Base-by-base conservation (phyloP, 352 stramenopile species). In the Pythium aquatile region DNA sequence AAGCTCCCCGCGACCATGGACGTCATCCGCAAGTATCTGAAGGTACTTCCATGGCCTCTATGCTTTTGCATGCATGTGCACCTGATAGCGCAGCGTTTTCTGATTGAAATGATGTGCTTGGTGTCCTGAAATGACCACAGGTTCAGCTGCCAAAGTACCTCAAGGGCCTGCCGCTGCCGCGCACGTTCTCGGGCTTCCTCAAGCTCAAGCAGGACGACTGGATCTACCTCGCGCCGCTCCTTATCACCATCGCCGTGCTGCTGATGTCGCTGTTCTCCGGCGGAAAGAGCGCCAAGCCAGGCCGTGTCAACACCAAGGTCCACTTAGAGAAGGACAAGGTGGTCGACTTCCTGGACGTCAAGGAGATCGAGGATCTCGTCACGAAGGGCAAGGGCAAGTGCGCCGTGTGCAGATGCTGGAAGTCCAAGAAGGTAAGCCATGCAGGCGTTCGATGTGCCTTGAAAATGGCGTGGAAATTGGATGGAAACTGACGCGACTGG, bases 141-240 rank as follows among this genome's bases (percentile, higher is more conserved):
- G 70, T 85, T 24, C 77, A 88, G 39, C 58, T 94, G 69, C 86
- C 86, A 44, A 82, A 82, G 57, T 94, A 94, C 75, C 81, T 94
- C 30, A 93, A 93, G 70, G 84, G 79, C 0, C 63, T 94, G 56
- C 86, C 86, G 42, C 79, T 94, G 40, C 86, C 86, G 26, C 85
- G 86, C 74, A 94, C 84, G 44, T 91, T 94, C 54, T 74, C 74
- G 20, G 86, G 86, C 57, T 90, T 94, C 59, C 66, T 87, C 32
- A 94, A 93, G 79, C 83, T 93, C 58, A 94, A 88, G 73, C 81
- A 91, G 55, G 81, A 87, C 13, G 86, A 94, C 55, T 94, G 82
- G 86, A 58, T 93, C 70, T 92, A 91, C 72, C 73, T 94, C 56
- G 83, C 83, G 60, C 86, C 86, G n/a, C 69, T 94, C 47, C 72